phyloP scores from a whole-genome alignment of 2,329 filamentous ascomycete species.

The Tolypocladium album region DNA sequence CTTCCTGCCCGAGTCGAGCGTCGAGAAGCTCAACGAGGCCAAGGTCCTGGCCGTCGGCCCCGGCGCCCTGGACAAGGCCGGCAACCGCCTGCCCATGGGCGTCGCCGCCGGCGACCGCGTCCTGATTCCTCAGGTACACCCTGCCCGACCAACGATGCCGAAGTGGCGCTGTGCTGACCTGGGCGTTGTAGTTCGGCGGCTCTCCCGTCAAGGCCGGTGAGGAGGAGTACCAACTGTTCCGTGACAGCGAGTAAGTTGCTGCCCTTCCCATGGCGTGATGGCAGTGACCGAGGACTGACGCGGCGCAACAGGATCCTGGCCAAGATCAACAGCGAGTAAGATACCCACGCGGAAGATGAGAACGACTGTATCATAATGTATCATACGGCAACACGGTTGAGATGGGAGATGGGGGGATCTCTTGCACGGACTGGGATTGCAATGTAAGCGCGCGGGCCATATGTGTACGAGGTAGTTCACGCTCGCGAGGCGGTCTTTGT shows the following conservation, averaged over 20 bases:
- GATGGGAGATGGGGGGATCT: constrained; percentile 1
- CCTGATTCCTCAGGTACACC: constrained; percentile 80
- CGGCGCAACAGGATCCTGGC: constrained; percentile 65
- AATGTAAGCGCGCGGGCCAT: background rate
- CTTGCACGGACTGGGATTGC: constrained; percentile 2
- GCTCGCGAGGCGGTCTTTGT: constrained; percentile 9
- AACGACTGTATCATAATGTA: constrained; percentile 25
- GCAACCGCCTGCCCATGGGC: constrained; percentile 76
- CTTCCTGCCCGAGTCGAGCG: constrained; percentile 91
- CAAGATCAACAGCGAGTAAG: constrained; percentile 96
- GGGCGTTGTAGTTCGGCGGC: constrained; percentile 64
- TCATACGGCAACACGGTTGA: constrained; percentile 13
- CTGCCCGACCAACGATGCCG: background rate
- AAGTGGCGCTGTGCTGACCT: constrained; percentile 12
- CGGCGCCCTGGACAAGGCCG: constrained; percentile 76
- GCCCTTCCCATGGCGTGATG: background rate
- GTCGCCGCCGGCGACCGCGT: constrained; percentile 82
- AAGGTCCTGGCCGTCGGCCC: constrained; percentile 93
- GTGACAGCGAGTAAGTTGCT: constrained; percentile 85
- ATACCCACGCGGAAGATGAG: constrained; percentile 10
- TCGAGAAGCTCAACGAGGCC: constrained; percentile 98
- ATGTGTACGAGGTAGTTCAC: background rate
- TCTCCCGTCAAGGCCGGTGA: constrained; percentile 95
- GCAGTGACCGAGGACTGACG: background rate
- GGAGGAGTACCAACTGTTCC: constrained; percentile 91